These are phyloP conservation scores for Penicillium sp. DNA, from an alignment of 2,329 filamentous ascomycete species.

Conservation along the genomic window DNA sequence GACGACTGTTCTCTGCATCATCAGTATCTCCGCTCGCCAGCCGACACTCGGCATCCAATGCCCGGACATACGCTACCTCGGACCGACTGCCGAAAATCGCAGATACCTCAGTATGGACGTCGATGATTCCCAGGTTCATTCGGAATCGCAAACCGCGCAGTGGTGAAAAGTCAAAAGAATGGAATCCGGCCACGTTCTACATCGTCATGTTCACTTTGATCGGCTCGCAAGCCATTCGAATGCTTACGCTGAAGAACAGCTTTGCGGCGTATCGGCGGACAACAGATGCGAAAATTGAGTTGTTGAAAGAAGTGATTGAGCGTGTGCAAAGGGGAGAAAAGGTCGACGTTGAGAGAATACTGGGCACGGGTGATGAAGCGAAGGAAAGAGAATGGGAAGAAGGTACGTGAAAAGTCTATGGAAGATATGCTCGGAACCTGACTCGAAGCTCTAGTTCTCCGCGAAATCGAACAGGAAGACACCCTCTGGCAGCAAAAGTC, in stretches of 20 bases:
- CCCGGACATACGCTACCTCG: conserved; percentile 19
- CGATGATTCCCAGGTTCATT: conserved; percentile 58
- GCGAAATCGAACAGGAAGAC: conserved; percentile 39
- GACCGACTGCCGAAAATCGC: conserved; percentile 41
- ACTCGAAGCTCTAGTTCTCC: conserved; percentile 28
- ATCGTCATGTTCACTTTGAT: conserved; percentile 79
- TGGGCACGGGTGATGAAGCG: conserved; percentile 70
- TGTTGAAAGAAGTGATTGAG: conserved; percentile 61
- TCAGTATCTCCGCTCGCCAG: conserved; percentile 4
- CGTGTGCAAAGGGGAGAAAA: conserved; percentile 48
- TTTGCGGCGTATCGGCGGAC: conserved; percentile 65
- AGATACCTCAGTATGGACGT: conserved; percentile 61
- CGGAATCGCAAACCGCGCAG: conserved; percentile 34
- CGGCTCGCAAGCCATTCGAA: conserved; percentile 91
- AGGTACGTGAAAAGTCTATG: conserved; percentile 46
- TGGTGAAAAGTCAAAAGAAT: conserved; percentile 52
- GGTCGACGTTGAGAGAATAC: conserved; percentile 74
- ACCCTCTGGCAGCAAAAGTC: conserved; percentile 29
- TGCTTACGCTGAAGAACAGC: conserved; percentile 73
- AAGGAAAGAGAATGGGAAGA: conserved; percentile 86
- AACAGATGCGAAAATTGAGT: conserved; percentile 69
- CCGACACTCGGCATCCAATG: conserved; percentile 4
- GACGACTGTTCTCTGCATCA: conserved; percentile 3
- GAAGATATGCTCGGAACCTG: background rate
- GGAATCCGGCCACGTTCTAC: conserved; percentile 78